Evolutionary conservation across 805 yeast genomes (phyloP), one percentile per base, ranked within the genome.

Genomic region (Nakazawaea populi): DNA sequence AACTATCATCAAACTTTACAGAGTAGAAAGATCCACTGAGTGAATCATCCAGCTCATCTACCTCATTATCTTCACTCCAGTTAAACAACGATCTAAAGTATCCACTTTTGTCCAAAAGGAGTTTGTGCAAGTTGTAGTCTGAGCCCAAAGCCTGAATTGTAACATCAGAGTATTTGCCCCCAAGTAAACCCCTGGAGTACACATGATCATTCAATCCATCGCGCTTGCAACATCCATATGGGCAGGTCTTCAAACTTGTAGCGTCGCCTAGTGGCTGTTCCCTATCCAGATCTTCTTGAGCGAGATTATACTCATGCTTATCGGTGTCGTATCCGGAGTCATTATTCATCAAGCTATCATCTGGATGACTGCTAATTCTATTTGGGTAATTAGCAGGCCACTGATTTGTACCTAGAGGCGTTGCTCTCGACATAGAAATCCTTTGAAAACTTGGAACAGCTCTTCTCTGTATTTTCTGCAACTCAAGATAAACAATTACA

Each of bases 101-200:
- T 0, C 75, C 77, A 51, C 79, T 67, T 49, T 75, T 66, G 47
- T 69, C 69, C 41, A 79, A 61, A 9, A 79, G 63, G 42, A 80
- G 53, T 53, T 68, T 65, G 54, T 79, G 85, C 1, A 80, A 59
- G n/a, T 58, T 59, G 57, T 77, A 80, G 12, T 62, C 62, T 28
- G 64, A 62, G 3, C 68, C 73, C 57, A 79, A 79, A 1, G 81
- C 83, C 51, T 53, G 59, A 8, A 79, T 61, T 0, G 75, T 67
- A 36, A 78, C 74, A 60, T 78, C 82, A 1, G 76, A 71, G 51
- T 76, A 75, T 2, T 67, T 68, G 0, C 81, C 81, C 39, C 72
- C 70, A 6, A 72, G 49, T 54, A 72, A 69, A 1, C 78, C 80
- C 38, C 67, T 59, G 45, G 62, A 62, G 51, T 66, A 62, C 34